Base-by-base conservation (phyloP, 1,139 yeast species). In the Candida gigantensis region DNA sequence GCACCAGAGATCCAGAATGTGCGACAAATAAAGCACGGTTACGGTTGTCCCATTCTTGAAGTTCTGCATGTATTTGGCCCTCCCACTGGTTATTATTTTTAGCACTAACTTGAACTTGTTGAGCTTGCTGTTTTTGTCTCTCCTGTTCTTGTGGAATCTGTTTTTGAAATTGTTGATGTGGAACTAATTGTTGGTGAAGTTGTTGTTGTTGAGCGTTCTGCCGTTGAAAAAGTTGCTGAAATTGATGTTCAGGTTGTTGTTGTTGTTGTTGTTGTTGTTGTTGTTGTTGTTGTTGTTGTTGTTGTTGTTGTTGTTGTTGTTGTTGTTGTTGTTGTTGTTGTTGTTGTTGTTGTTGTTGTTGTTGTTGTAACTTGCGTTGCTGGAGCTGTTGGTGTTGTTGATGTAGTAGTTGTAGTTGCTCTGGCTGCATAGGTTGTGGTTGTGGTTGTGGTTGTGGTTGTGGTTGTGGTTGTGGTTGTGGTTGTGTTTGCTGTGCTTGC, bases 231-330 rank as follows among this genome's bases (percentile, higher is more conserved):
- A 20, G 23, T 6, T n/a, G 23, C 3, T 6, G 23, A n/a, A 20
- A 20, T 6, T 20, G 23, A 9, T 9, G 23, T n/a, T n/a, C n/a
- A 4, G n/a, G 23, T 20, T 20, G 23, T 9, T 4, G 8, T 20
- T 9, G n/a, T 20, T 20, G 23, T 9, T 9, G 23, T 9, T 4
- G n/a, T n/a, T 20, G 23, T 6, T 3, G 23, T 20, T 20, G 23
- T 4, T 20, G n/a, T 20, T 20, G n/a, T 20, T 9, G 23, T 4
- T 9, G n/a, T 9, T 9, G 23, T 9, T 20, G 23, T 20, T 20
- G 23, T 6, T 20, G 23, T 20, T 20, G 23, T 9, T 9, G 23
- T 9, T 4, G 38, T 33, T 12, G 39, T 31, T 30, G 41, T 25
- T 17, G 28, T 15, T 13, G 35, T 28, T 24, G 37, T 25, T 6